Evolutionary conservation across 169 alveolate species (phyloP).

Genomic region (Babesia ovis): DNA sequence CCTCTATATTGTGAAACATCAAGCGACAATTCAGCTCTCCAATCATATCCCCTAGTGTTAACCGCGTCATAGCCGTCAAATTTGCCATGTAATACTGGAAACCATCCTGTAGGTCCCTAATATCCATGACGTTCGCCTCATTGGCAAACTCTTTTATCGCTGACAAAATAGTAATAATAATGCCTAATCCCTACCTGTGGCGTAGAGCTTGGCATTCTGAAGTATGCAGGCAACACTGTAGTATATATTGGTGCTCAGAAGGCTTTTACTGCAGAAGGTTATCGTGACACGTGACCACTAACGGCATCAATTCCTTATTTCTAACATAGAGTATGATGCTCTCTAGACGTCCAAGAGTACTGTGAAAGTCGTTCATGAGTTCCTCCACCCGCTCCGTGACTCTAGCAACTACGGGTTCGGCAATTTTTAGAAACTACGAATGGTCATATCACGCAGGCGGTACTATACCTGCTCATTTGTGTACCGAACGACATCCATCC

Average conservation of each 20-base stretch:
- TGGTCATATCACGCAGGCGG: background rate
- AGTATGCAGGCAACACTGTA: background rate
- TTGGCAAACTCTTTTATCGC: background rate
- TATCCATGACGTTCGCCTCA: background rate
- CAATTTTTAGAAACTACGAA: background rate
- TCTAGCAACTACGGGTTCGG: background rate
- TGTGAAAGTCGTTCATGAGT: background rate
- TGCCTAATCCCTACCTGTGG: background rate
- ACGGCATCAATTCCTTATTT: background rate
- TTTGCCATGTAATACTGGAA: background rate
- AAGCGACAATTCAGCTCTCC: constrained; percentile 14
- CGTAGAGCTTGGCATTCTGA: background rate
- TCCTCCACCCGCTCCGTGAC: background rate
- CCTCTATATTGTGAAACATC: constrained; percentile 4
- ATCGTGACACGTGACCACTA: too few species aligned
- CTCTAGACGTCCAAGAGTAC: constrained; percentile 2
- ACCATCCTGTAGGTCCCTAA: background rate
- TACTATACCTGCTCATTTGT: background rate
- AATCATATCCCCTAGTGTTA: constrained; percentile 39
- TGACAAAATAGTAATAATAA: background rate
- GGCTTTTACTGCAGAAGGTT: too few species aligned
- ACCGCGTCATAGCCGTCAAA: constrained; percentile 7
- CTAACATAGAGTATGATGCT: background rate
- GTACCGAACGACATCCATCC: background rate
- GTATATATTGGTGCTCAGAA: background rate